phyloP scores from a whole-genome alignment of 2,329 filamentous ascomycete species.

The Xylariaceae sp. region DNA sequence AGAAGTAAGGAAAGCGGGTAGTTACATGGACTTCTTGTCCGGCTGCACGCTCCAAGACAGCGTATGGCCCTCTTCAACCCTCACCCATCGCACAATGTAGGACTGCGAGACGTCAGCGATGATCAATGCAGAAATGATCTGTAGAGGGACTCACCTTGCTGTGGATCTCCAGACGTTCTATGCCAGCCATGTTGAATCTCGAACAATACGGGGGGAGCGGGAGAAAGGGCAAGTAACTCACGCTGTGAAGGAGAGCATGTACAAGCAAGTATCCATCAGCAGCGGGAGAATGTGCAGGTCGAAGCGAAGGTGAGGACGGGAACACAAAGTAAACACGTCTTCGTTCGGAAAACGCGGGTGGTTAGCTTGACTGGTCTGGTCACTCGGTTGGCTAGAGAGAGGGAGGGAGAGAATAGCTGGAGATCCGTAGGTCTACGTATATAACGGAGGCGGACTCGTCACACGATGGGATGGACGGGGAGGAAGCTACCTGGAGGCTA shows the following conservation, averaged over 20 bases:
- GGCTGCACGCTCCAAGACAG: conserved; percentile 98
- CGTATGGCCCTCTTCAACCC: conserved; percentile 82
- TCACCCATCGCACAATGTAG: conserved; percentile 96
- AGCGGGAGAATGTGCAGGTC: too few relatives aligned
- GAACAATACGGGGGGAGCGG: not conserved
- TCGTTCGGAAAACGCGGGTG: not conserved
- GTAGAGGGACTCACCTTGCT: conserved; percentile 64
- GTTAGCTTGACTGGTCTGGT: not conserved
- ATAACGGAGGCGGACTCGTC: too few relatives aligned
- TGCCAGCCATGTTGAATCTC: conserved; percentile 66
- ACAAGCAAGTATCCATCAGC: conserved; percentile 4
- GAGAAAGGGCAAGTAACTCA: conserved; percentile 3
- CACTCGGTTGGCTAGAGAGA: not conserved
- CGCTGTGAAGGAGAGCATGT: conserved; percentile 3
- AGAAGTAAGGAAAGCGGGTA: conserved; percentile 7
- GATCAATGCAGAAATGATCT: not conserved
- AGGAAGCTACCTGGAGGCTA: too few relatives aligned
- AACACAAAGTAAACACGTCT: not conserved
- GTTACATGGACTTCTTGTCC: conserved; percentile 90
- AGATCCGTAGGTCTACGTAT: too few relatives aligned
- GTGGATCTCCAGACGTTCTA: conserved; percentile 95
- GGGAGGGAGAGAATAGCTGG: not conserved
- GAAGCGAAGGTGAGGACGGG: not conserved
- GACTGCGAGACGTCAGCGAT: conserved; percentile 55
- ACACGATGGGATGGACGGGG: too few relatives aligned